These are phyloP conservation scores for Cadophora gregata DNA, from an alignment of 2,329 filamentous ascomycete species.

Conservation along the genomic window DNA sequence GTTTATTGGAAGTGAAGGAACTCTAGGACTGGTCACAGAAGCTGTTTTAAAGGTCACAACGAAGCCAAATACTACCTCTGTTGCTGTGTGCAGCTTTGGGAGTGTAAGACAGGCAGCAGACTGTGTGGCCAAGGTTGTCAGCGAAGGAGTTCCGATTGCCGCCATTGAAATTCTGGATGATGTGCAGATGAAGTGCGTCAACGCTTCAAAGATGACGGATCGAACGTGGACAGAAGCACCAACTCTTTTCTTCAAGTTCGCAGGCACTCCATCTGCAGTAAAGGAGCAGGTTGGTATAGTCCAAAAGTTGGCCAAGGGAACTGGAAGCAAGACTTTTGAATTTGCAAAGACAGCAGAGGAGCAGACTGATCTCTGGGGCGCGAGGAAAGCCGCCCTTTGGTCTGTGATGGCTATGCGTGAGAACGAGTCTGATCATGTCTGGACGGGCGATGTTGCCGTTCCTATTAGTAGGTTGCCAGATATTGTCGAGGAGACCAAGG, in stretches of 20 bases:
- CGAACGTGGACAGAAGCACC: constrained; percentile 74
- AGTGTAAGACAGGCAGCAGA: constrained; percentile 49
- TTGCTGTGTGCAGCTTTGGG: constrained; percentile 74
- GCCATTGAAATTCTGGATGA: constrained; percentile 95
- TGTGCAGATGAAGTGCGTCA: constrained; percentile 80
- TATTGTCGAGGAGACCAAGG: constrained; percentile 79
- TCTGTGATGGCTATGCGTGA: constrained; percentile 71
- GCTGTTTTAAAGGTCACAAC: constrained; percentile 87
- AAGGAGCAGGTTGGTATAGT: constrained; percentile 80
- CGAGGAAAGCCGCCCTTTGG: constrained; percentile 85
- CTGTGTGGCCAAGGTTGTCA: constrained; percentile 82
- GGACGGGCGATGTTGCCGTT: constrained; percentile 87
- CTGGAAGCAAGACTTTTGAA: constrained; percentile 74
- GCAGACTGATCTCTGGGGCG: constrained; percentile 80
- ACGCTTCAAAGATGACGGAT: constrained; percentile 68
- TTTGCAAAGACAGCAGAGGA: constrained; percentile 76
- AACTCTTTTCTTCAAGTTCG: constrained; percentile 86
- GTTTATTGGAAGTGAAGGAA: constrained; percentile 91
- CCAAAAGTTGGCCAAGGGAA: constrained; percentile 62
- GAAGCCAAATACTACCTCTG: constrained; percentile 77
- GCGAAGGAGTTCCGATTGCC: constrained; percentile 80
- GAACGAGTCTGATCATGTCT: constrained; percentile 71
- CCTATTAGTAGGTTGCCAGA: constrained; percentile 76
- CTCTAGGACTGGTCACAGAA: constrained; percentile 88
- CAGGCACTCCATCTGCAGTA: constrained; percentile 71